Percentiles rank a stretch among this genome's conserved stretches.
Evolutionary conservation across 768 basidiomycete genomes (phyloP).

Genomic region (Mycena vitilis): DNA sequence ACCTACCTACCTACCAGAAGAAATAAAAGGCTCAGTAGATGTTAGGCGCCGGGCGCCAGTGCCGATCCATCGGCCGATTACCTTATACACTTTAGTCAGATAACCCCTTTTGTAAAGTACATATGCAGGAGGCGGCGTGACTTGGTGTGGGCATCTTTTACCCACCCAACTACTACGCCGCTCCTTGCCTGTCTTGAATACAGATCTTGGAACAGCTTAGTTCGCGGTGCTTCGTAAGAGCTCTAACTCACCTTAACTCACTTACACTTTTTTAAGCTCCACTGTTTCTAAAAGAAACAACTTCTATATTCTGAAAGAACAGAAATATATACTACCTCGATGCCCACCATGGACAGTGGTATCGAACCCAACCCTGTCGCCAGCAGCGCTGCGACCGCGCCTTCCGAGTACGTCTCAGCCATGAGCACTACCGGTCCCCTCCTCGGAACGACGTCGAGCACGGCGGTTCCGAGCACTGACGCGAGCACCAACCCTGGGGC

Average conservation of each 20-base stretch:
- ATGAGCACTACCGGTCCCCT: too few species aligned
- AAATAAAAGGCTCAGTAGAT: too few species aligned
- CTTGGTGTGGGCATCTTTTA: neutral
- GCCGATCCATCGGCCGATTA: too few species aligned
- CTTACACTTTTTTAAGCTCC: slow-evolving; percentile 23
- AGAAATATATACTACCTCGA: neutral
- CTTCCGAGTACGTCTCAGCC: neutral
- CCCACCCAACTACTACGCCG: neutral
- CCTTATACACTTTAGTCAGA: too few species aligned
- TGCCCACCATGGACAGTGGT: neutral
- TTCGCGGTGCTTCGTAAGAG: neutral
- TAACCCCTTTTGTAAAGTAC: too few species aligned
- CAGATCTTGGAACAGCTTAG: neutral
- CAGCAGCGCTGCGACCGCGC: neutral
- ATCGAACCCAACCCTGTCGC: neutral
- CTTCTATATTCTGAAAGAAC: neutral
- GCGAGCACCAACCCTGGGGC: neutral
- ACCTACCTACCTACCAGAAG: too few species aligned
- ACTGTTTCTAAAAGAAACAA: neutral
- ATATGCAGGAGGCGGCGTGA: too few species aligned
- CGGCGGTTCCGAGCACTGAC: too few species aligned
- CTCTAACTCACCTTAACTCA: neutral
- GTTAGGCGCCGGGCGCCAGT: too few species aligned
- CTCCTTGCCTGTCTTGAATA: neutral
- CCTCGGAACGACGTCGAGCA: too few species aligned